These are phyloP conservation scores for Papiliotrema nemorosa DNA, from an alignment of 1,284 basidiomycete species.

Conservation along the genomic window DNA sequence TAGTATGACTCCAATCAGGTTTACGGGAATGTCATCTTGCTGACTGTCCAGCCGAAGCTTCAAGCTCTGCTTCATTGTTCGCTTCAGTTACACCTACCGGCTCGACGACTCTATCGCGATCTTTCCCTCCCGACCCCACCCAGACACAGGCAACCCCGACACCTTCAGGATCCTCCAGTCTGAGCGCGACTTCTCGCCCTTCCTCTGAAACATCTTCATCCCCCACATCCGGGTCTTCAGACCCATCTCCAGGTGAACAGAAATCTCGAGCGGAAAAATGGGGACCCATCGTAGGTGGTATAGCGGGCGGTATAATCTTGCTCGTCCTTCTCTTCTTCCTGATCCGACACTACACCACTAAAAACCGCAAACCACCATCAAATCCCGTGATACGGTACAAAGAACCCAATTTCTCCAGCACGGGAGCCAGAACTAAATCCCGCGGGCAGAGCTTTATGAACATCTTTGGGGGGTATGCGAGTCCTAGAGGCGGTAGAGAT, in stretches of 20 bases:
- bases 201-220: neutral
- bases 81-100: neutral
- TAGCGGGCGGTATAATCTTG: constrained; percentile 4
- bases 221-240: neutral
- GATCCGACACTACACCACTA: neutral
- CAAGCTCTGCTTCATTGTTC: constrained; percentile 6
- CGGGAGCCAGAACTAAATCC: neutral
- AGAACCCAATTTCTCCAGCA: neutral
- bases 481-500: neutral
- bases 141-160: neutral
- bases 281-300: constrained; percentile 10
- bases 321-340: constrained; percentile 10
- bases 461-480: constrained; percentile 3
- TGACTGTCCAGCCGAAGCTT: constrained; percentile 3
- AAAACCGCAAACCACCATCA: neutral
- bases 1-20: neutral
- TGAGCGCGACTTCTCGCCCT: no score
- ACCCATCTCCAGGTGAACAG: neutral
- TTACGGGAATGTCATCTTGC: no score
- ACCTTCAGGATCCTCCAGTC: neutral
- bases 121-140: constrained; percentile 2
- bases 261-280: constrained; percentile 1
- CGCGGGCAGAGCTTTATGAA: constrained; percentile 1
- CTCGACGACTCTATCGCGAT: constrained; percentile 7
- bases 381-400: neutral